These are phyloP conservation scores for Salvia hispanica DNA, from an alignment of 257 asterid genomes.

Conservation along the genomic window DNA sequence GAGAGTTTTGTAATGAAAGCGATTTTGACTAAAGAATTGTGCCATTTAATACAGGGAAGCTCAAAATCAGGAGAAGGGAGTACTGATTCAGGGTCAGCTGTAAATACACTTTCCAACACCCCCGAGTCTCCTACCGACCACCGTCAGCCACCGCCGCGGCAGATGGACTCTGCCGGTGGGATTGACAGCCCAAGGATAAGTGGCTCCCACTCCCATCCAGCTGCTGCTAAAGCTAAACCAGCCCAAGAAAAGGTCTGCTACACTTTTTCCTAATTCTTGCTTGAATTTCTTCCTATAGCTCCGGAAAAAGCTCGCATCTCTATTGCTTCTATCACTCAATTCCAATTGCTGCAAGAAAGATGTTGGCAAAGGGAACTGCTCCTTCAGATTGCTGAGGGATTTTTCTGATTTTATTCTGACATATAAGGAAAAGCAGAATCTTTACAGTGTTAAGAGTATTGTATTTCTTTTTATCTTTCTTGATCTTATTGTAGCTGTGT, in stretches of 20 bases:
- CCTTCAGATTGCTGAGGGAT: slow-evolving; percentile 47
- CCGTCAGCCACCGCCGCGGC: slow-evolving; percentile 43
- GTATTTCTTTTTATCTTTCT: slow-evolving; percentile 28
- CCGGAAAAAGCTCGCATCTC: slow-evolving; percentile 42
- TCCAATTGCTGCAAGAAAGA: slow-evolving; percentile 44
- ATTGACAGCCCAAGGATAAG: slow-evolving; percentile 46
- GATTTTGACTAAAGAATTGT: slow-evolving; percentile 34
- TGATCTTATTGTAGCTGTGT: slow-evolving; percentile 11
- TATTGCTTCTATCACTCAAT: slow-evolving; percentile 31
- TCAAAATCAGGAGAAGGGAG: slow-evolving; percentile 84
- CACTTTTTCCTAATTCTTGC: not conserved
- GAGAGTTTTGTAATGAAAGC: slow-evolving; percentile 39
- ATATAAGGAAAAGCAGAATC: slow-evolving; percentile 52
- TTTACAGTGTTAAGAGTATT: slow-evolving; percentile 48
- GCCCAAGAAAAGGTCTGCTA: slow-evolving; percentile 58
- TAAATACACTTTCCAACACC: slow-evolving; percentile 52
- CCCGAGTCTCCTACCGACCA: slow-evolving; percentile 66
- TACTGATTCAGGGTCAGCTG: slow-evolving; percentile 68
- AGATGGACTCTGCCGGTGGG: slow-evolving; percentile 49
- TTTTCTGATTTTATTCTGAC: slow-evolving; percentile 56
- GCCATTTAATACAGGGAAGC: slow-evolving; percentile 56
- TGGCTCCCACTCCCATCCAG: slow-evolving; percentile 39
- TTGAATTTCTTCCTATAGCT: slow-evolving; percentile 31
- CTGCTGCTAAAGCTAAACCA: slow-evolving; percentile 36
- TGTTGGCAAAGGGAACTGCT: slow-evolving; percentile 28